phyloP scores from a whole-genome alignment of 2,329 filamentous ascomycete genomes.

The Neopestalotiopsis rosae region DNA sequence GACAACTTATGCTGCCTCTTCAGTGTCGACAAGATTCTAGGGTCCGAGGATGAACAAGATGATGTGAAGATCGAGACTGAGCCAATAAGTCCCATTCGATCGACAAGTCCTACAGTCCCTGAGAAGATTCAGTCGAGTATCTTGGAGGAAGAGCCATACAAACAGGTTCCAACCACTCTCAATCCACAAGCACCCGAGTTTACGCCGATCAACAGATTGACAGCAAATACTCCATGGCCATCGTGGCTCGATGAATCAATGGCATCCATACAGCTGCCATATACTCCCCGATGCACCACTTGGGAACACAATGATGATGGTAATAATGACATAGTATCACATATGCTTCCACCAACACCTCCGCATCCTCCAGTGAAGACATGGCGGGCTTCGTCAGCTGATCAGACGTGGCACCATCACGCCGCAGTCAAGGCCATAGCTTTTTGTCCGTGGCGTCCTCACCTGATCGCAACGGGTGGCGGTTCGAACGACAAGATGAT shows the following conservation, averaged over 20 bases:
- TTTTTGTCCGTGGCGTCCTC: slow-evolving; percentile 92
- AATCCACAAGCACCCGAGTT: background rate
- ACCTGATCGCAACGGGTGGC: slow-evolving; percentile 86
- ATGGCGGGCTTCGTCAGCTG: slow-evolving; percentile 62
- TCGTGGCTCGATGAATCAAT: background rate
- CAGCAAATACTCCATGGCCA: background rate
- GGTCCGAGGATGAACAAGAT: slow-evolving; percentile 10
- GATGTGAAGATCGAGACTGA: background rate
- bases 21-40: slow-evolving; percentile 65
- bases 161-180: background rate
- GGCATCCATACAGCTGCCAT: background rate
- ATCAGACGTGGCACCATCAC: slow-evolving; percentile 77
- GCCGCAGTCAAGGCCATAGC: slow-evolving; percentile 96
- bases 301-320: background rate
- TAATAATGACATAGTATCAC: background rate
- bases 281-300: background rate
- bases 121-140: background rate
- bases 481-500: slow-evolving; percentile 95
- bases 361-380: slow-evolving; percentile 41
- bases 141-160: background rate
- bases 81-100: background rate
- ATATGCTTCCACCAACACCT: background rate
- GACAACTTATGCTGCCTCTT: slow-evolving; percentile 90
- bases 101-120: background rate
- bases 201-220: background rate